These are phyloP conservation scores for Xylaria grammica DNA, from an alignment of 495 filamentous ascomycete genomes.

Conservation along the genomic window DNA sequence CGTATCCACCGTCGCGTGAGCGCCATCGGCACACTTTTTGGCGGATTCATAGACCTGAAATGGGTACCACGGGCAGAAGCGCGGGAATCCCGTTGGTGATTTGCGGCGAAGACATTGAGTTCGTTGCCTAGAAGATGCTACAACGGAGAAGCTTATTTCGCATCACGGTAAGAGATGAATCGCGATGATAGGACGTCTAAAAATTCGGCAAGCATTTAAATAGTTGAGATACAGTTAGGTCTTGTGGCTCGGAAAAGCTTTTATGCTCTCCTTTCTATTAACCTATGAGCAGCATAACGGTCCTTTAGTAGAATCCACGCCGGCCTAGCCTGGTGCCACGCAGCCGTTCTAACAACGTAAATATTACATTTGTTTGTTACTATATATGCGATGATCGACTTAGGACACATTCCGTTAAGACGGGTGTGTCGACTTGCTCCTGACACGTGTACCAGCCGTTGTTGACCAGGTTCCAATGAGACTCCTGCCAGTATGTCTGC, in stretches of 20 bases:
- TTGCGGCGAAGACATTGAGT: neutral
- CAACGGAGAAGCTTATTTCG: neutral
- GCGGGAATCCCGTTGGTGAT: too few species aligned
- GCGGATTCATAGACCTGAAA: neutral
- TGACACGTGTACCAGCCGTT: conserved; percentile 75
- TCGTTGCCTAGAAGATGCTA: neutral
- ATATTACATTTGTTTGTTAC: neutral
- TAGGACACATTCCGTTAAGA: conserved; percentile 33
- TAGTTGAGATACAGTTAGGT: neutral
- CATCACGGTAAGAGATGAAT: neutral
- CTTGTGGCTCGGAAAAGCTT: neutral
- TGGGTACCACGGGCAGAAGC: neutral
- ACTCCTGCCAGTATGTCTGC: conserved; percentile 70
- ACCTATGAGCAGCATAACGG: neutral
- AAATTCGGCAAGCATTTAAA: neutral
- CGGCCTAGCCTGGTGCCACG: neutral
- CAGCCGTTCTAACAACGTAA: neutral
- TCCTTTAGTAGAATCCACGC: neutral
- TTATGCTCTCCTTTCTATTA: neutral
- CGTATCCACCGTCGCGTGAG: conserved; percentile 18
- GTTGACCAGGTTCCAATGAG: conserved; percentile 66
- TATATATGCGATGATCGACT: neutral
- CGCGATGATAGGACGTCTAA: neutral
- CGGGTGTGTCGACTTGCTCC: conserved; percentile 41
- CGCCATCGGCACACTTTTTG: neutral